Percentiles rank a stretch among this genome's conserved stretches.
Conservation (phyloP, 2,329 filamentous ascomycete species). For the Ophiostoma piceae region DNA sequence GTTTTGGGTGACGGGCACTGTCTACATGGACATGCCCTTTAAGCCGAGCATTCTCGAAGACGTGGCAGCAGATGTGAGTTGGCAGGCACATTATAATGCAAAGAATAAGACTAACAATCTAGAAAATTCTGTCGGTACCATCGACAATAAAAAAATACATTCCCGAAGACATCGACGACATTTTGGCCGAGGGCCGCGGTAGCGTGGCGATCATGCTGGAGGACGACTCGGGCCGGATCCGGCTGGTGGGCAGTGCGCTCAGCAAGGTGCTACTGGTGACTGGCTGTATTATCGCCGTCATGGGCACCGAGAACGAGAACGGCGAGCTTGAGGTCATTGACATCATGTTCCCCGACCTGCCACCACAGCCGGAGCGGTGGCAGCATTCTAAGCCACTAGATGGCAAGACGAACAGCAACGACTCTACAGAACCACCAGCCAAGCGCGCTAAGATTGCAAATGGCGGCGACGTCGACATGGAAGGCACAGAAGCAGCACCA, state of each 20-base stretch:
- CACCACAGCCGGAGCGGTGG: slow-evolving; percentile 78
- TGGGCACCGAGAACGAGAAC: slow-evolving; percentile 88
- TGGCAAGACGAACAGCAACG: slow-evolving; percentile 30
- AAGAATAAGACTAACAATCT: background rate
- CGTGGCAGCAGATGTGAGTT: slow-evolving; percentile 76
- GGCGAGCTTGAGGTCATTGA: slow-evolving; percentile 92
- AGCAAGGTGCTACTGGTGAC: slow-evolving; percentile 72
- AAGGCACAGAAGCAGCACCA: slow-evolving; percentile 53
- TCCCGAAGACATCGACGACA: slow-evolving; percentile 56
- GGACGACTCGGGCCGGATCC: slow-evolving; percentile 87
- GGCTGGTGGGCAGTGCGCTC: slow-evolving; percentile 67
- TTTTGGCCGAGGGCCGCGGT: slow-evolving; percentile 27
- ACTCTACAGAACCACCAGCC: slow-evolving; percentile 5
- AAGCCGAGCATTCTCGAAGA: slow-evolving; percentile 97
- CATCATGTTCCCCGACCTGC: slow-evolving; percentile 78
- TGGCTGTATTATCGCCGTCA: slow-evolving; percentile 86
- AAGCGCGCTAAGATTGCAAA: slow-evolving; percentile 38
- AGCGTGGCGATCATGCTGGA: slow-evolving; percentile 65
- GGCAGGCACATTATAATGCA: background rate
- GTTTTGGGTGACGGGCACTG: slow-evolving; percentile 90
- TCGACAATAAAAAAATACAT: slow-evolving; percentile 72
- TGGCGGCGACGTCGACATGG: slow-evolving; percentile 51
- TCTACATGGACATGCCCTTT: slow-evolving; percentile 94
- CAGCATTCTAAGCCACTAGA: slow-evolving; percentile 51
- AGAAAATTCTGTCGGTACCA: slow-evolving; percentile 40